phyloP scores from a whole-genome alignment of 305 asterid species.

The Solanum chacoense region DNA sequence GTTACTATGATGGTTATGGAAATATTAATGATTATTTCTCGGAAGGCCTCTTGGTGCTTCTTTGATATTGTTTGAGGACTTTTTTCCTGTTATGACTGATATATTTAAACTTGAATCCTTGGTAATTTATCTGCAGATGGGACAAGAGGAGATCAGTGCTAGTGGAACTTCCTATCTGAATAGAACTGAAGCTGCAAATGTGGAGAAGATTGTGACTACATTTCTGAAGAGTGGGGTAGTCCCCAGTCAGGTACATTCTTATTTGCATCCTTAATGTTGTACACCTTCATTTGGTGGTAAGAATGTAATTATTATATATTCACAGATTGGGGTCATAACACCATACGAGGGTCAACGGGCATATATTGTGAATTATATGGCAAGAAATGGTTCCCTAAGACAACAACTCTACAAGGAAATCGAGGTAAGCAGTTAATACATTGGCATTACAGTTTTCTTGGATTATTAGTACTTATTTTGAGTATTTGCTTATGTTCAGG shows the following conservation, averaged over 20 bases:
- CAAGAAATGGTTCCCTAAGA: slow-evolving; percentile 91
- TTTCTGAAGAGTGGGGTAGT: slow-evolving; percentile 97
- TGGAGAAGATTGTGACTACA: slow-evolving; percentile 93
- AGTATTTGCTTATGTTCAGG: slow-evolving; percentile 33
- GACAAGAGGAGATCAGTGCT: slow-evolving; percentile 99
- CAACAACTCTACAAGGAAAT: slow-evolving; percentile 98
- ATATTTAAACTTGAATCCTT: slow-evolving; percentile 5
- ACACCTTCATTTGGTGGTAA: background rate
- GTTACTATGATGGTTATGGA: background rate
- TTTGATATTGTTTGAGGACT: background rate
- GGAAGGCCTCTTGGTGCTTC: background rate
- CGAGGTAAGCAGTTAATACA: slow-evolving; percentile 42
- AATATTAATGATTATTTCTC: background rate
- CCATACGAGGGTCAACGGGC: slow-evolving; percentile 99
- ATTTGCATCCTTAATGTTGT: background rate
- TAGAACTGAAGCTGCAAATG: slow-evolving; percentile 99
- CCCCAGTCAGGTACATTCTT: slow-evolving; percentile 69
- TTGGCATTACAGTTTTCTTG: background rate
- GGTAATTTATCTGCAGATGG: slow-evolving; percentile 55
- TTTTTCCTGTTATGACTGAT: background rate
- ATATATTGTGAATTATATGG: slow-evolving; percentile 93
- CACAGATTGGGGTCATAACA: slow-evolving; percentile 95
- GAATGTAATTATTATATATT: background rate
- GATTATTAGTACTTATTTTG: background rate
- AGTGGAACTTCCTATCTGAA: slow-evolving; percentile 97